Conservation (phyloP, 1,284 basidiomycete genomes). For the Cystobasidiaceae sp. region DNA sequence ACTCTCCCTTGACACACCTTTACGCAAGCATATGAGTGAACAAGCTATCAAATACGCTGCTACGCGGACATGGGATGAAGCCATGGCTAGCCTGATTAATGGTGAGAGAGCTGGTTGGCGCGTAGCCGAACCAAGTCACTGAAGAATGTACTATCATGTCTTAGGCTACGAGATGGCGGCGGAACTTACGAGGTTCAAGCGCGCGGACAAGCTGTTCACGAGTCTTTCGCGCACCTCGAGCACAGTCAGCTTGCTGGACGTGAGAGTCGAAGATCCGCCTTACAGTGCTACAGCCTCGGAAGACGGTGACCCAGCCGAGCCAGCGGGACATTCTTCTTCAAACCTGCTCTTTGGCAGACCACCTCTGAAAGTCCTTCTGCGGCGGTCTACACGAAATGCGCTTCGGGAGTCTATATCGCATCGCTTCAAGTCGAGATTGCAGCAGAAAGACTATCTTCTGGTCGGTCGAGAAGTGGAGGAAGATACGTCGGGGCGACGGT, state of each 20-base stretch:
- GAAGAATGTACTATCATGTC: too few species aligned
- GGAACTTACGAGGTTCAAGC: not conserved
- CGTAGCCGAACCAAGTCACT: too few species aligned
- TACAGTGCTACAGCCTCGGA: not conserved
- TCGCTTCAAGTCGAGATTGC: not conserved
- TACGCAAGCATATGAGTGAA: not conserved
- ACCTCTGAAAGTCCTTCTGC: constrained; percentile 18
- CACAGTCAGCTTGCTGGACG: constrained; percentile 19
- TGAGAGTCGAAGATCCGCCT: constrained; percentile 25
- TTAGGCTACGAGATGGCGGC: constrained; percentile 28
- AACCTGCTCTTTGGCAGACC: constrained; percentile 18
- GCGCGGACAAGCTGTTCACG: not conserved
- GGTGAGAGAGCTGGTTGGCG: too few species aligned
- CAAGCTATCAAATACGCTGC: constrained; percentile 12
- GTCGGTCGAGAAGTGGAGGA: not conserved
- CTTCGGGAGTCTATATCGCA: constrained; percentile 17
- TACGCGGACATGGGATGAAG: constrained; percentile 23
- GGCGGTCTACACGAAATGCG: constrained; percentile 15
- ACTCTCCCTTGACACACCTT: not conserved
- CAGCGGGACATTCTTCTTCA: not conserved
- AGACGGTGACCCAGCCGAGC: not conserved
- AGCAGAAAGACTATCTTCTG: not conserved
- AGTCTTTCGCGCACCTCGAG: constrained; percentile 15
- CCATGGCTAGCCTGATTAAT: constrained; percentile 21
- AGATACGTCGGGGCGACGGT: too few species aligned